Conservation (phyloP, 495 filamentous ascomycete genomes). For the Aspergillus nanangensis region DNA sequence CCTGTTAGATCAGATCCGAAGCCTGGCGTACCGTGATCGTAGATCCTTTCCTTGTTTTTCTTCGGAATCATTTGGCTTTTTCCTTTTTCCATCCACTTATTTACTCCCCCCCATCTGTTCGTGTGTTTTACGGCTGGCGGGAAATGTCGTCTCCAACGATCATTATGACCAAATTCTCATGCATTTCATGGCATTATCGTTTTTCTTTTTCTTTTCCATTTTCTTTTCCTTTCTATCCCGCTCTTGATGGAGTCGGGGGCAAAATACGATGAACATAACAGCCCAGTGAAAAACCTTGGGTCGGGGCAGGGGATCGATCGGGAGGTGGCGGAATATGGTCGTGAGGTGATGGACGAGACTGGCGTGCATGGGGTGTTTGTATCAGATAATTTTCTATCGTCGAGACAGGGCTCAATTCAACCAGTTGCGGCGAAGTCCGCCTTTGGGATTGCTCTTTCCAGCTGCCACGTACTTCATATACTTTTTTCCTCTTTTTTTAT, state of each 20-base stretch:
- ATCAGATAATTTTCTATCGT: not conserved
- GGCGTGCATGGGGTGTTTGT: not conserved
- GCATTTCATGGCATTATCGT: conserved; percentile 35
- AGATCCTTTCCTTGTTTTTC: conserved; percentile 33
- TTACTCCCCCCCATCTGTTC: conserved; percentile 18
- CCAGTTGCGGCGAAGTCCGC: no score
- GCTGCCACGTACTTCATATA: no score
- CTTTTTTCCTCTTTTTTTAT: no score
- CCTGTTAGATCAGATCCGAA: conserved; percentile 42
- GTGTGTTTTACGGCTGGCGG: conserved; percentile 22
- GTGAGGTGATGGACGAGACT: not conserved
- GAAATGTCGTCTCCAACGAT: conserved; percentile 41
- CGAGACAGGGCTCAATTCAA: no score
- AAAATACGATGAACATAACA: conserved; percentile 18
- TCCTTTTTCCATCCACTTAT: conserved; percentile 16
- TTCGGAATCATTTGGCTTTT: conserved; percentile 20
- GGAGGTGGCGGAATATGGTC: no score
- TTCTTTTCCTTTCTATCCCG: not conserved
- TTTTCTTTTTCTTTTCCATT: conserved; percentile 20
- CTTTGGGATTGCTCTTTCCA: no score
- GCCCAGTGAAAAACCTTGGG: conserved; percentile 11
- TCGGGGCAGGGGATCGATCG: no score
- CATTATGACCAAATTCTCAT: conserved; percentile 41
- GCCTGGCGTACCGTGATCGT: conserved; percentile 46
- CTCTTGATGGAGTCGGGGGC: conserved; percentile 19